Percentiles rank a stretch among this genome's conserved stretches.
phyloP scores from a whole-genome alignment of 2,329 filamentous ascomycete genomes.

The Fusarium continuum region DNA sequence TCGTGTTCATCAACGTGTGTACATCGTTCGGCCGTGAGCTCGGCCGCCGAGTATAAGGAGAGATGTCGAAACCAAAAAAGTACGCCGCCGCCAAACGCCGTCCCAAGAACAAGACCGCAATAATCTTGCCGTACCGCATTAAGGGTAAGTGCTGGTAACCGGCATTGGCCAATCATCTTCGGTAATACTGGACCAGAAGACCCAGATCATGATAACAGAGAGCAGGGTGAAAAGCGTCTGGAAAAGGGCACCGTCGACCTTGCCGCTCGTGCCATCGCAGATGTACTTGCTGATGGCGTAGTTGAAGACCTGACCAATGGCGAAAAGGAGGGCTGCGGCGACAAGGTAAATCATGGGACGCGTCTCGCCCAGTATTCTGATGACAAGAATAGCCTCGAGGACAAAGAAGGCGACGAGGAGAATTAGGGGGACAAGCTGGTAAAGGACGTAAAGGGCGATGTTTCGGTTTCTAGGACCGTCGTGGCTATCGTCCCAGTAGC shows the following conservation, averaged over 20 bases:
- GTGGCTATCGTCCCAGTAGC: slow-evolving; percentile 73
- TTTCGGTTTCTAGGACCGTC: slow-evolving; percentile 76
- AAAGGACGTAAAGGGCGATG: slow-evolving; percentile 91
- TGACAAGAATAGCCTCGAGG: slow-evolving; percentile 83
- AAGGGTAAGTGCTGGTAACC: slow-evolving; percentile 54
- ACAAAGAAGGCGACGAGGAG: slow-evolving; percentile 90
- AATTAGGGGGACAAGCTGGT: slow-evolving; percentile 87
- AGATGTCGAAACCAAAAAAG: slow-evolving; percentile 42
- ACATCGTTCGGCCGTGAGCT: slow-evolving; percentile 42
- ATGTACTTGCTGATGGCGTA: slow-evolving; percentile 93
- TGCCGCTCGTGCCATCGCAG: slow-evolving; percentile 81
- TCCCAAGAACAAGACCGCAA: slow-evolving; percentile 29
- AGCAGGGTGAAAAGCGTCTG: slow-evolving; percentile 91
- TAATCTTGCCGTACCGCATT: slow-evolving; percentile 12
- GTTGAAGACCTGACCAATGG: slow-evolving; percentile 93
- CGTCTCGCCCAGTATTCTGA: slow-evolving; percentile 85
- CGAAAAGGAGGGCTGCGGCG: slow-evolving; percentile 81
- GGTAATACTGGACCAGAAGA: slow-evolving; percentile 99
- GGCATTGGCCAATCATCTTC: slow-evolving; percentile 94
- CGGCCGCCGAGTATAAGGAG: slow-evolving; percentile 42
- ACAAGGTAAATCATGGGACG: slow-evolving; percentile 92
- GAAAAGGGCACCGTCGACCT: slow-evolving; percentile 93
- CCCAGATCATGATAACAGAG: slow-evolving; percentile 84
- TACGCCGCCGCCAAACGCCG: slow-evolving; percentile 42
- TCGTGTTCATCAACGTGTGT: slow-evolving; percentile 43